A percentile compares a stretch with the other conserved stretches of the same genome.
These are phyloP conservation scores for Eremochloa ophiuroides DNA, from an alignment of 176 grass and related monocot species.

Conservation along the genomic window DNA sequence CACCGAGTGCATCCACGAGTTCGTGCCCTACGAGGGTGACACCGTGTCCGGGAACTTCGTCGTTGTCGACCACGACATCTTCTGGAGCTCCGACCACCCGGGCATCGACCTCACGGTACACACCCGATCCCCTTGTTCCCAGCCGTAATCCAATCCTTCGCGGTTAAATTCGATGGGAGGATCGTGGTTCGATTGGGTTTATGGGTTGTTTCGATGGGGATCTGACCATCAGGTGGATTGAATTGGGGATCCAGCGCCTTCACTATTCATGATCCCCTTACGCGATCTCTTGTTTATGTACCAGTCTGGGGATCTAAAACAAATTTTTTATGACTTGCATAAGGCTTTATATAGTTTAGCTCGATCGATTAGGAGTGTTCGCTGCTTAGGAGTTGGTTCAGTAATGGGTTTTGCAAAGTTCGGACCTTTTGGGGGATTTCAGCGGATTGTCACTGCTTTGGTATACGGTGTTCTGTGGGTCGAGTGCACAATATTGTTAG, in stretches of 20 bases:
- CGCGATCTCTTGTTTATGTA: neutral
- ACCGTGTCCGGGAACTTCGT: conserved; percentile 96
- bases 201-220: conserved; percentile 13
- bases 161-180: neutral
- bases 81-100: conserved; percentile 96
- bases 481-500: neutral
- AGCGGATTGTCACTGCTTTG: neutral
- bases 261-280: neutral
- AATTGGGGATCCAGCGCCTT: neutral
- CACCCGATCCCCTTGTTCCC: neutral
- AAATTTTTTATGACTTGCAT: neutral
- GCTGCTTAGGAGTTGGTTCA: neutral
- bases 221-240: conserved; percentile 3
- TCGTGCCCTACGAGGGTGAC: conserved; percentile 93
- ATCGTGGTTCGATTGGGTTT: conserved; percentile 19
- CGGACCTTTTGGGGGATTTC: neutral
- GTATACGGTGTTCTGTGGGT: neutral
- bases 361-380: neutral
- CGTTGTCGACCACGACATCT: conserved; percentile 97
- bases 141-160: neutral
- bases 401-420: neutral
- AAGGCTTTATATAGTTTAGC: neutral
- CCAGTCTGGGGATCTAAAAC: neutral
- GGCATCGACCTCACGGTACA: conserved; percentile 85
- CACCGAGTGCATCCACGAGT: conserved; percentile 95